Conservation (phyloP, 805 yeast genomes). For the Schwanniomyces sp. region DNA sequence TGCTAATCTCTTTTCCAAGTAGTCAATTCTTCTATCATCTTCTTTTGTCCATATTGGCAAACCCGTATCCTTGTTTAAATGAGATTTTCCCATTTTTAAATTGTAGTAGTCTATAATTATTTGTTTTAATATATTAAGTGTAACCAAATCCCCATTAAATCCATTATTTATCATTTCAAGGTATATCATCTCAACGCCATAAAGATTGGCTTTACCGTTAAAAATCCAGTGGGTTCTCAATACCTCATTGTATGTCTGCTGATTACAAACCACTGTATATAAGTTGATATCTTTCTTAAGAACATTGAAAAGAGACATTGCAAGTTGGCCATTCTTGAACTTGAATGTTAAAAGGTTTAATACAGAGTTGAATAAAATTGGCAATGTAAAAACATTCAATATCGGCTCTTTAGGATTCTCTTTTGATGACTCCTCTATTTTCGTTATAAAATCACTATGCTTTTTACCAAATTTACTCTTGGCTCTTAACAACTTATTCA, state of each 20-base stretch:
- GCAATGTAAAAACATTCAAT: slow-evolving; percentile 34
- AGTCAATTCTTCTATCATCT: slow-evolving; percentile 30
- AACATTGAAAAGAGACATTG: slow-evolving; percentile 34
- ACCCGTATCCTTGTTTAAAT: slow-evolving; percentile 16
- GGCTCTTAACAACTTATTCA: slow-evolving; percentile 6
- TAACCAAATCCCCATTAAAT: slow-evolving; percentile 33
- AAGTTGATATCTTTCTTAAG: slow-evolving; percentile 31
- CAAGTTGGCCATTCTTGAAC: slow-evolving; percentile 34
- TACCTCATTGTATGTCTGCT: slow-evolving; percentile 41
- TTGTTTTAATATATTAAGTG: slow-evolving; percentile 35
- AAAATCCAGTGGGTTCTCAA: slow-evolving; percentile 36
- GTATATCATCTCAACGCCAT: slow-evolving; percentile 31
- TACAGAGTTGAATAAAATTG: slow-evolving; percentile 33
- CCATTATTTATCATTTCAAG: slow-evolving; percentile 45
- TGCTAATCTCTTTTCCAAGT: slow-evolving; percentile 18
- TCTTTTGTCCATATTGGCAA: slow-evolving; percentile 38
- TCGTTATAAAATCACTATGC: slow-evolving; percentile 19
- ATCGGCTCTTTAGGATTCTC: slow-evolving; percentile 21
- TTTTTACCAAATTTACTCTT: slow-evolving; percentile 9
- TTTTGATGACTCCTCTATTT: slow-evolving; percentile 12
- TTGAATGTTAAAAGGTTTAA: slow-evolving; percentile 22
- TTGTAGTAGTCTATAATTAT: slow-evolving; percentile 34
- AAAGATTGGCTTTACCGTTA: slow-evolving; percentile 35
- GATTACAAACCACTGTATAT: slow-evolving; percentile 37
- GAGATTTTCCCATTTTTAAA: slow-evolving; percentile 29